A percentile compares a stretch with the other conserved stretches of the same genome.
Evolutionary conservation across 2,329 filamentous ascomycete genomes (phyloP).

Genomic region (Curvularia eragrostidis): DNA sequence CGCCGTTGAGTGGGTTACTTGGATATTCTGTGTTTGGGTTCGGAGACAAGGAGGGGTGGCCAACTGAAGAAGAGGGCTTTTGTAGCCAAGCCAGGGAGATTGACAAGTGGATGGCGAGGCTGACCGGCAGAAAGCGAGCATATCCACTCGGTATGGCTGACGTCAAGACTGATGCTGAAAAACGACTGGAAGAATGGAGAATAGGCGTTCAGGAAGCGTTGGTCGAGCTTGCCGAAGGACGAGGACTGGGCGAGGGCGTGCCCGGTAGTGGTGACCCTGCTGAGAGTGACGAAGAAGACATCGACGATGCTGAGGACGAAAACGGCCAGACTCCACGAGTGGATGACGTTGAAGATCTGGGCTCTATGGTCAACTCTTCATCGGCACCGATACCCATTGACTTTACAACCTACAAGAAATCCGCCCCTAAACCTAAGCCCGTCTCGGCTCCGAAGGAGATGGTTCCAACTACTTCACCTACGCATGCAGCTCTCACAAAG

Average conservation of each 20-base stretch:
- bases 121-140: conserved; percentile 84
- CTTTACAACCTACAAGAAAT: conserved; percentile 74
- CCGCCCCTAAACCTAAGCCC: conserved; percentile 57
- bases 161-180: conserved; percentile 73
- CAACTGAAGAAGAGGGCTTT: conserved; percentile 86
- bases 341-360: conserved; percentile 86
- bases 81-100: conserved; percentile 90
- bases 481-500: conserved; percentile 87
- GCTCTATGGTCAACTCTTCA: conserved; percentile 62
- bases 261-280: conserved; percentile 80
- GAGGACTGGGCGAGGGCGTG: conserved; percentile 69
- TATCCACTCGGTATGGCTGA: conserved; percentile 91
- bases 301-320: conserved; percentile 58
- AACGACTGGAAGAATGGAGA: conserved; percentile 78
- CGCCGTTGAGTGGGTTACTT: conserved; percentile 74
- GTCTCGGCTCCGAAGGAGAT: conserved; percentile 74
- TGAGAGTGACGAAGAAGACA: conserved; percentile 80
- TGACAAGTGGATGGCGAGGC: conserved; percentile 96
- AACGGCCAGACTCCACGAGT: conserved; percentile 55
- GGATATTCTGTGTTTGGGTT: conserved; percentile 96
- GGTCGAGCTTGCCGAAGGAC: conserved; percentile 61
- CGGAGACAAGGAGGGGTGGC: conserved; percentile 91
- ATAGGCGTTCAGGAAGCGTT: conserved; percentile 76
- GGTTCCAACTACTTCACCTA: conserved; percentile 90
- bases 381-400: conserved; percentile 73